These are phyloP conservation scores for Firmiana major DNA, from an alignment of 345 rosid species.

Conservation along the genomic window DNA sequence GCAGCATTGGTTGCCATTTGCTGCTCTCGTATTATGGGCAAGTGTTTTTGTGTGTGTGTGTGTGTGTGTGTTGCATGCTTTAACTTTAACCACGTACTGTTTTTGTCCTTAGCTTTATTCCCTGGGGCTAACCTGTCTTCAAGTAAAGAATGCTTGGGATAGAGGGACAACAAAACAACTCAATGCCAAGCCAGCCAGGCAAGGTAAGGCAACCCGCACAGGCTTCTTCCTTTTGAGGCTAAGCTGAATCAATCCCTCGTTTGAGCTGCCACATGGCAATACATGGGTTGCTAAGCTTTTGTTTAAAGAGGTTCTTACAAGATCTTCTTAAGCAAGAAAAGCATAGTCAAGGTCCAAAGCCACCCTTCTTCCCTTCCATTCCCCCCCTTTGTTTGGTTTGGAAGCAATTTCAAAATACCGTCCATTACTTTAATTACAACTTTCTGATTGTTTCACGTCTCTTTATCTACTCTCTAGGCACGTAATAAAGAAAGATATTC, in stretches of 20 bases:
- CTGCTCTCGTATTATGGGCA: conserved; percentile 12
- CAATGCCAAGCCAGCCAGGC: conserved; percentile 11
- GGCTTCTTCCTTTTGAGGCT: conserved; percentile 8
- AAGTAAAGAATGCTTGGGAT: conserved; percentile 73
- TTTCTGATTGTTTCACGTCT: conserved; percentile 3
- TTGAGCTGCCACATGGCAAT: conserved; percentile 20
- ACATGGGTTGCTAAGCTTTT: conserved; percentile 31
- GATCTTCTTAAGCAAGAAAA: conserved; percentile 61
- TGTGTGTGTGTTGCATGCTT: conserved; percentile 8
- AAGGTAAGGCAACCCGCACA: too few species aligned
- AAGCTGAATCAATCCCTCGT: neutral
- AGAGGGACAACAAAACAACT: conserved; percentile 47
- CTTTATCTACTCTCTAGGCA: conserved; percentile 20
- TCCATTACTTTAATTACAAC: conserved; percentile 1
- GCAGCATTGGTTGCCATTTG: conserved; percentile 12
- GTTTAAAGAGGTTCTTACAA: conserved; percentile 27
- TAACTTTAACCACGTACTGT: conserved; percentile 25
- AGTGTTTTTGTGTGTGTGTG: neutral
- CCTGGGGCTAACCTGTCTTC: conserved; percentile 57
- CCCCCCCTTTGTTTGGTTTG: conserved; percentile 6
- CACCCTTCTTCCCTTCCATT: too few species aligned
- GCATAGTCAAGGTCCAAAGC: conserved; percentile 44
- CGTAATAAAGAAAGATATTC: neutral
- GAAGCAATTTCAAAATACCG: conserved; percentile 27
- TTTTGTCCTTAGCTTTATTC: conserved; percentile 54